A percentile compares a stretch with the other conserved stretches of the same genome.
Conservation (phyloP, 2,329 filamentous ascomycete species). For the Trichoderma hamatum region DNA sequence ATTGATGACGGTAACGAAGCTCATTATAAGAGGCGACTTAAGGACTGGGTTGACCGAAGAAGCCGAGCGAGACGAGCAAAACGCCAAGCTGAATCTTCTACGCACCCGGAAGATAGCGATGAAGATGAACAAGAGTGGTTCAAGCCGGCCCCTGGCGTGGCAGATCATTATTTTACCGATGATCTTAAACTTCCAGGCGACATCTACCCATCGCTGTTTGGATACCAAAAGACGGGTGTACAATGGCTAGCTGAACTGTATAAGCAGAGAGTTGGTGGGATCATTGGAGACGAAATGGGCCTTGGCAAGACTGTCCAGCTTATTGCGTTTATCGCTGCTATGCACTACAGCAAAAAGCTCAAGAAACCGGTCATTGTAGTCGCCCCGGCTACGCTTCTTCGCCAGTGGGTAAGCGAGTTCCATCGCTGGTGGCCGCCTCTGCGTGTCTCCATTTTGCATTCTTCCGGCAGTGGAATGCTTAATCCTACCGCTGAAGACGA, state of each 20-base stretch:
- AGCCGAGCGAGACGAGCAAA: conserved; percentile 47
- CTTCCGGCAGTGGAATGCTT: conserved; percentile 94
- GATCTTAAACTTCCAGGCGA: conserved; percentile 85
- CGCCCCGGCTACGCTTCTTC: conserved; percentile 89
- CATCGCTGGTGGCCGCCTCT: conserved; percentile 99
- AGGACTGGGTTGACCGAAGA: conserved; percentile 68
- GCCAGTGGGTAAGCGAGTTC: conserved; percentile 98
- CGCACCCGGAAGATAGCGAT: conserved; percentile 47
- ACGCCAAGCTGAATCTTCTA: conserved; percentile 42
- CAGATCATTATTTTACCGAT: conserved; percentile 75
- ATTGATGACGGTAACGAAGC: conserved; percentile 89
- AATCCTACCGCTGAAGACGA: conserved; percentile 68
- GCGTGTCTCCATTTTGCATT: conserved; percentile 90
- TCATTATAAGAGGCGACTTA: conserved; percentile 74
- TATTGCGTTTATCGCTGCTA: conserved; percentile 79
- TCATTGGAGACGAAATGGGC: conserved; percentile 97
- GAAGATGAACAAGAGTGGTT: conserved; percentile 69
- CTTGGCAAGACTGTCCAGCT: conserved; percentile 85
- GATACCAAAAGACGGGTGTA: conserved; percentile 96
- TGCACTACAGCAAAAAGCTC: conserved; percentile 89
- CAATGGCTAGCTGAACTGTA: conserved; percentile 96
- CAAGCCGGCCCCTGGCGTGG: conserved; percentile 79
- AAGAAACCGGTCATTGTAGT: conserved; percentile 87
- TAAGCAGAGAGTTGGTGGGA: conserved; percentile 86
- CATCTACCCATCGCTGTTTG: conserved; percentile 88